phyloP scores from a whole-genome alignment of 306 rosid species.

The Inga leiocalycina region DNA sequence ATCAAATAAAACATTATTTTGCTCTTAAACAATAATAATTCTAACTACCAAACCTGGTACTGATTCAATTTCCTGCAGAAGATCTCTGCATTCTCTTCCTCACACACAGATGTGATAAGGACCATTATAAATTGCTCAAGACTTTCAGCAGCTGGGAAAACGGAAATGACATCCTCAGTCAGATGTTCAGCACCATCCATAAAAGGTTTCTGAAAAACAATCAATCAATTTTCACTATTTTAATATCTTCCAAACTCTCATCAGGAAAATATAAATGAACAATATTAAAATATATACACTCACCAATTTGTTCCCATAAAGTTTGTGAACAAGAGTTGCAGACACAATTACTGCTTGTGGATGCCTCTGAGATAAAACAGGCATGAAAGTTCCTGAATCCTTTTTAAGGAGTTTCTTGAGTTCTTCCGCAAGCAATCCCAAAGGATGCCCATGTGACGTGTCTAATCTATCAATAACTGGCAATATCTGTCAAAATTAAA shows the following conservation, averaged over 20 bases:
- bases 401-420: constrained; percentile 77
- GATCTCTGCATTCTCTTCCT: constrained; percentile 77
- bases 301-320: constrained; percentile 90
- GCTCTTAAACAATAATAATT: constrained; percentile 17
- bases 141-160: constrained; percentile 91
- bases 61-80: constrained; percentile 72
- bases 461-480: constrained; percentile 77
- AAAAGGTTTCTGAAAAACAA: constrained; percentile 81
- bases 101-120: constrained; percentile 70
- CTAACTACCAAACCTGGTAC: constrained; percentile 65
- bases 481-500: constrained; percentile 55
- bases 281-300: constrained; percentile 36
- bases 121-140: constrained; percentile 85
- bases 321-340: constrained; percentile 88
- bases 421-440: constrained; percentile 96
- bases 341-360: constrained; percentile 83
- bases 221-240: constrained; percentile 22
- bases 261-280: constrained; percentile 16
- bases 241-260: constrained; percentile 29
- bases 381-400: constrained; percentile 77
- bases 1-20: background rate
- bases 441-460: constrained; percentile 71
- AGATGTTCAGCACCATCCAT: constrained; percentile 86
- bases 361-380: constrained; percentile 87
- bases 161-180: constrained; percentile 88